Percentiles rank a stretch among this genome's conserved stretches.
Conservation (phyloP, 2,329 filamentous ascomycete species). For the Cladosporium sp. region DNA sequence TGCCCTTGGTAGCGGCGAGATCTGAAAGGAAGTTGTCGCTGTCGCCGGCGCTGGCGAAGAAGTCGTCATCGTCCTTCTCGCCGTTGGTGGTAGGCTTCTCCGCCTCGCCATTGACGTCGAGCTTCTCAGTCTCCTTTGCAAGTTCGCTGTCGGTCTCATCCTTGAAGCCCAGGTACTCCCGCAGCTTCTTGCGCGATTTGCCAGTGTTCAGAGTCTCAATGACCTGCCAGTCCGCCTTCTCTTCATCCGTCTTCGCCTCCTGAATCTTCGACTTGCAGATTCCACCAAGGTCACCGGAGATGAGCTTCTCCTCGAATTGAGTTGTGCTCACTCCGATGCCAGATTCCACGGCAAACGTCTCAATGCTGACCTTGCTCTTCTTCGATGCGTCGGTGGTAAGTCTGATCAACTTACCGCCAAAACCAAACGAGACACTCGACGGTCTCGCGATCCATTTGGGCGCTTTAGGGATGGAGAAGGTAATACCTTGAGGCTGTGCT, state of each 20-base stretch:
- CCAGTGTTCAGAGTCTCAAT: constrained; percentile 83
- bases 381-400: constrained; percentile 63
- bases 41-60: constrained; percentile 72
- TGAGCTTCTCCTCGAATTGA: constrained; percentile 79
- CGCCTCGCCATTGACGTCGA: constrained; percentile 54
- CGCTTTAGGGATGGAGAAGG: constrained; percentile 79
- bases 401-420: constrained; percentile 85
- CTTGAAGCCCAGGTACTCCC: constrained; percentile 85
- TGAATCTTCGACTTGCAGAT: constrained; percentile 79
- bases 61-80: constrained; percentile 42
- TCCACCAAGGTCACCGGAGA: constrained; percentile 68
- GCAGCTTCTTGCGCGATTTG: constrained; percentile 79
- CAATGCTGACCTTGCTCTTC: constrained; percentile 75
- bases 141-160: constrained; percentile 49
- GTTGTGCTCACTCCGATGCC: constrained; percentile 79
- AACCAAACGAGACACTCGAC: constrained; percentile 84
- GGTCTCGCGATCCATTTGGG: constrained; percentile 89
- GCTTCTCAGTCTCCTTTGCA: constrained; percentile 38
- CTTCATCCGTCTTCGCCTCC: constrained; percentile 75
- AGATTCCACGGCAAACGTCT: constrained; percentile 83
- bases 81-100: constrained; percentile 27
- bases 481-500: constrained; percentile 82
- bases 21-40: constrained; percentile 83
- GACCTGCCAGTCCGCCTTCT: constrained; percentile 94
- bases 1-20: constrained; percentile 81